Conservation (phyloP, 495 filamentous ascomycete genomes). For the Neurospora sp. region DNA sequence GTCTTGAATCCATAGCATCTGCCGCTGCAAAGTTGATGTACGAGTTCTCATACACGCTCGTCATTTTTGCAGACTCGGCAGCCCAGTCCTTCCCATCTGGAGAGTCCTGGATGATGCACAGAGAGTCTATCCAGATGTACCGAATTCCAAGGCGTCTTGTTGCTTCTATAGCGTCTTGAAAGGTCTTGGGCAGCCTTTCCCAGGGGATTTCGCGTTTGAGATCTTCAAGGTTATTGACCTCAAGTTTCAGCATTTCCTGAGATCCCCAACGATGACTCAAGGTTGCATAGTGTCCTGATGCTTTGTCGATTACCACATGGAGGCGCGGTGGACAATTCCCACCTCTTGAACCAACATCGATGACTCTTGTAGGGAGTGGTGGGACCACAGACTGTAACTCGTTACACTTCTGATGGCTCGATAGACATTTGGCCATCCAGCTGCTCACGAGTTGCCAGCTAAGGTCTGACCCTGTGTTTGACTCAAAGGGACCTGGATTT, state of each 20-base stretch:
- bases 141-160: constrained; percentile 7
- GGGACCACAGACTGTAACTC: neutral
- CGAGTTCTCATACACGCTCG: constrained; percentile 19
- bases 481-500: neutral
- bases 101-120: no score
- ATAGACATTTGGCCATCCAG: neutral
- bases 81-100: constrained; percentile 18
- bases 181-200: constrained; percentile 11
- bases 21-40: constrained; percentile 16
- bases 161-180: constrained; percentile 19
- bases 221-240: neutral
- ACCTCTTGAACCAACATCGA: neutral
- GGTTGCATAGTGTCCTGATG: neutral
- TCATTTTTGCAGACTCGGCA: constrained; percentile 26
- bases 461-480: neutral
- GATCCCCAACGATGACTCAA: constrained; percentile 5
- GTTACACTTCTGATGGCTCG: neutral
- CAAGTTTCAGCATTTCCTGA: neutral
- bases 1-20: neutral
- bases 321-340: neutral
- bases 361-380: neutral
- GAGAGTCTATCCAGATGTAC: constrained; percentile 17
- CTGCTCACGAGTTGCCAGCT: neutral
- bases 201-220: constrained; percentile 1
- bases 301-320: neutral